These are phyloP conservation scores for Aspergillus spinulosporus DNA, from an alignment of 2,329 filamentous ascomycete species.

Conservation along the genomic window DNA sequence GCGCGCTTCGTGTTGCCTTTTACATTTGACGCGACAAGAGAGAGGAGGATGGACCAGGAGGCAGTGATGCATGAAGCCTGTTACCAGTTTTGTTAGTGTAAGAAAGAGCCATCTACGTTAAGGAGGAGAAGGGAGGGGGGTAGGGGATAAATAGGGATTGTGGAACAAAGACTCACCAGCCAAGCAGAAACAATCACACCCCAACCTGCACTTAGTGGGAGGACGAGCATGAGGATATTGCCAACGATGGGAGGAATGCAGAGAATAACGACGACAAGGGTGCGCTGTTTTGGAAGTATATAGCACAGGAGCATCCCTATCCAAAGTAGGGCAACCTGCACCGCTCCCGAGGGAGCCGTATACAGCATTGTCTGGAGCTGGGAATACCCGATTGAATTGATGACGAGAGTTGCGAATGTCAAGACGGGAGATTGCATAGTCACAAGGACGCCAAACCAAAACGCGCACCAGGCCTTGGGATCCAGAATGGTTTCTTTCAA, in stretches of 20 bases:
- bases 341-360: neutral
- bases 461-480: slow-evolving; percentile 48
- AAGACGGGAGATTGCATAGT: slow-evolving; percentile 51
- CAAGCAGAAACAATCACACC: slow-evolving; percentile 52
- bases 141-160: too few species aligned
- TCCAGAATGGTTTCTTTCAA: slow-evolving; percentile 49
- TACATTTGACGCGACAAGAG: slow-evolving; percentile 51
- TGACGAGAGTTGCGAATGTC: slow-evolving; percentile 54
- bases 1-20: slow-evolving; percentile 55
- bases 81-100: too few species aligned
- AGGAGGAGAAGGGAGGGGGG: too few species aligned
- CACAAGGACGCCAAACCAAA: slow-evolving; percentile 50
- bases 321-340: slow-evolving; percentile 2
- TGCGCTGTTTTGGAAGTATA: neutral
- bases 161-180: slow-evolving; percentile 33
- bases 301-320: slow-evolving; percentile 2
- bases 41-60: slow-evolving; percentile 46
- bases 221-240: slow-evolving; percentile 45
- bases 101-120: too few species aligned
- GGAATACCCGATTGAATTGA: slow-evolving; percentile 29
- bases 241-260: slow-evolving; percentile 43
- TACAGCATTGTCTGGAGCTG: slow-evolving; percentile 10
- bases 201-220: slow-evolving; percentile 44
- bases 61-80: slow-evolving; percentile 40
- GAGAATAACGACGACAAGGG: neutral